phyloP scores from a whole-genome alignment of 1,284 basidiomycete genomes.

The Ceratobasidium sp. region DNA sequence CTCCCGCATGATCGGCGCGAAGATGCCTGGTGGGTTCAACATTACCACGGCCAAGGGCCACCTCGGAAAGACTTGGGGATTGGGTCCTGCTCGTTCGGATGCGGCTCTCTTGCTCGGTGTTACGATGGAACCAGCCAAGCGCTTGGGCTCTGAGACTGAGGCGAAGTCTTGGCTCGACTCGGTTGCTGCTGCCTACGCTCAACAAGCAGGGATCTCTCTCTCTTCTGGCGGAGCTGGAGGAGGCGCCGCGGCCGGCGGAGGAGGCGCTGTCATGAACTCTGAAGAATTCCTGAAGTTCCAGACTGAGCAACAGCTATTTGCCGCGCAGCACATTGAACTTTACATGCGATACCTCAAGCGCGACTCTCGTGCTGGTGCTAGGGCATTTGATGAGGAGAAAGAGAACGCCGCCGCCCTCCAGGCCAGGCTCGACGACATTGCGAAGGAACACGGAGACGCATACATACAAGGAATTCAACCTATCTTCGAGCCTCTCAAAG shows the following conservation, averaged over 20 bases:
- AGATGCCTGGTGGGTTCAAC: constrained; percentile 99
- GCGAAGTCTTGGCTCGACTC: constrained; percentile 95
- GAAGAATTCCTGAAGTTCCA: constrained; percentile 99
- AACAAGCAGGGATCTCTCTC: constrained; percentile 89
- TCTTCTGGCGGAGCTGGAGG: constrained; percentile 74
- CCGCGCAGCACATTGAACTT: constrained; percentile 92
- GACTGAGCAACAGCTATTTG: constrained; percentile 92
- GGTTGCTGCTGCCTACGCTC: constrained; percentile 87
- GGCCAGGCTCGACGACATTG: constrained; percentile 88
- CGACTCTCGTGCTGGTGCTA: constrained; percentile 92
- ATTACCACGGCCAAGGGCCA: constrained; percentile 92
- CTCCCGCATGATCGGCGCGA: constrained; percentile 92
- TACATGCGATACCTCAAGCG: constrained; percentile 96
- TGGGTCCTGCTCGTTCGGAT: constrained; percentile 90
- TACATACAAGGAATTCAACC: constrained; percentile 97
- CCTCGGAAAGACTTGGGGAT: constrained; percentile 92
- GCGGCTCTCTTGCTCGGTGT: constrained; percentile 92
- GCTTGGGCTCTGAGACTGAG: constrained; percentile 90
- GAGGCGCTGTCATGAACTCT: constrained; percentile 93
- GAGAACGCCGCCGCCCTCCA: constrained; percentile 80
- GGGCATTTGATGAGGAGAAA: constrained; percentile 90
- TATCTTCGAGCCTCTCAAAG: constrained; percentile 93
- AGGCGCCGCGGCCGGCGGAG: constrained; percentile 66
- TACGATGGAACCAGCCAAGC: constrained; percentile 94
- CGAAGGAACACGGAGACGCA: constrained; percentile 89